Base-by-base conservation (phyloP, 129 eudicot species). In the Arctium lappa region DNA sequence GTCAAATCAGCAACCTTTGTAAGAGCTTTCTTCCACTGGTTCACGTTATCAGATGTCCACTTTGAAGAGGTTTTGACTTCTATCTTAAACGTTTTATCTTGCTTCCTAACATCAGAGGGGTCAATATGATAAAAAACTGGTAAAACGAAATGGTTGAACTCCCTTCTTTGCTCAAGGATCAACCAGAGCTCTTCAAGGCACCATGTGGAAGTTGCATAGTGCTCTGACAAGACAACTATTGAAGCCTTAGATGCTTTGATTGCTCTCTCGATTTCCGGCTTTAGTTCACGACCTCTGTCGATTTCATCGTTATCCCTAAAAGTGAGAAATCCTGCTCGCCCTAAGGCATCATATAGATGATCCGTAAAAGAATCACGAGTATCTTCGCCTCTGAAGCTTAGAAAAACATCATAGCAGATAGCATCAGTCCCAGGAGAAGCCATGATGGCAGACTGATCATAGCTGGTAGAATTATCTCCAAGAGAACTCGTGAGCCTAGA, bases 141-240 rank as follows among this genome's bases (percentile, higher is more conserved):
- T 1, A 78, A 22, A 22, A 78, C 74, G 13, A 37, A 78, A 37
- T 78, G 81, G 6, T 50, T 76, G 6, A 13, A 15, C 8, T 50
- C 18, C 15, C 5, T 31, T 2, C 36, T 76, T 32, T 65, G 74
- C 10, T 78, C 29, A 1, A 78, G 74, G 81, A 78, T 63, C 62
- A 78, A 65, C 15, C 11, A 12, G 2, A 78, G 81, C 8, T 78
- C 81, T 0, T 63, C 62, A 63, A 78, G 81, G 37, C 81, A 65
- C 81, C 74, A 65, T 78, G 36, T 38, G 8, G 81, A 78, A 13
- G 5, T 78, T 30, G 81, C 81, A 63, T 65, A 78, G 74, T 76
- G 16, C 36, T 53, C 2, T 7, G 81, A 77, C 36, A 77, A 60
- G 1, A 77, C 36, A 9, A 60, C 53, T 3, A 77, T 62, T 34